Base-by-base conservation (phyloP, 2,329 filamentous ascomycete species). In the Fusarium chuoi region DNA sequence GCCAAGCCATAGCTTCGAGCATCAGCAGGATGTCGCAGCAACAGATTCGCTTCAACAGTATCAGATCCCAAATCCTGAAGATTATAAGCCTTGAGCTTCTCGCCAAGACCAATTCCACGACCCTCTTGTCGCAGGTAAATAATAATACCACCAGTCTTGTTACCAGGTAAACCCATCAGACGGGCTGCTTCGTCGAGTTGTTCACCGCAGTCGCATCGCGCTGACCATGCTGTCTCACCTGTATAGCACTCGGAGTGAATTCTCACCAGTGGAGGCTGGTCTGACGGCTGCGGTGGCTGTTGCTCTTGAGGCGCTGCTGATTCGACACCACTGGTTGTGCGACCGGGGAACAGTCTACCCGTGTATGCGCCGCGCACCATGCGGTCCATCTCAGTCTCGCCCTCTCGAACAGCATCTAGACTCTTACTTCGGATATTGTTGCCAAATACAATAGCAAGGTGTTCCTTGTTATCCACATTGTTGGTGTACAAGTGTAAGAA, bases 231-330 rank as follows among this genome's bases (percentile, higher is more conserved):
- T 2, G 96, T 99, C 86, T 99, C 96, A 67, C 96, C 96, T 0
- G 96, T 99, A 83, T 99, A 99, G 84, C 96, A 99, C 83, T 99
- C 96, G 7, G 94, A 97, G 82, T 99, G 96, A 80, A 99, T 99
- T 65, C 96, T 90, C 52, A 99, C 96, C 44, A 99, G 86, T 0
- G 96, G 94, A 57, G 71, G 65, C 46, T 79, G 75, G 13, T 63
- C 41, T n/a, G 57, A 35, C 45, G 39, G 65, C 52, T 63, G 36
- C 20, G 75, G 73, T 28, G 65, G 28, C 30, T 62, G 41, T 30
- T 61, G 59, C 57, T 69, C 69, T 11, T 69, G 65, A 22, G 76
- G 71, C 4, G 74, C 74, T 15, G 75, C 81, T 75, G 80, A 83
- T 78, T 75, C 85, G 73, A 92, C 85, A 65, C 92, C 89, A 79